phyloP scores from a whole-genome alignment of 2,329 filamentous ascomycete species.

The Colletotrichum aenigma region DNA sequence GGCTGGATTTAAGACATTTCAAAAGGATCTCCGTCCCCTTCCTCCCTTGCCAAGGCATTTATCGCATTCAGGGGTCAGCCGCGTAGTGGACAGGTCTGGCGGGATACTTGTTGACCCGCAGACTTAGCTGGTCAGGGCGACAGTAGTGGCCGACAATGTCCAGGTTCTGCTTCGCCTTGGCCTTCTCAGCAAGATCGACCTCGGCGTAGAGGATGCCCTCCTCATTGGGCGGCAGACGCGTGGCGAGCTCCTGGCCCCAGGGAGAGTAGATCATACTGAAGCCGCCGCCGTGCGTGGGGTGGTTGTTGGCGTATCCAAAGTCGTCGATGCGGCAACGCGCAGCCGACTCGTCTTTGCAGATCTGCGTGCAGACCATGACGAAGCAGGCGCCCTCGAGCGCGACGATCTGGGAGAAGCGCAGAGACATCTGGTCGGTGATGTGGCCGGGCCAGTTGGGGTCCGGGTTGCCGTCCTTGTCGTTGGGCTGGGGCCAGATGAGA shows the following conservation, averaged over 20 bases:
- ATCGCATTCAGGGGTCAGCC: not conserved
- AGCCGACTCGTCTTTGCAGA: constrained; percentile 42
- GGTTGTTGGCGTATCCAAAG: constrained; percentile 3
- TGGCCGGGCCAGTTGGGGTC: constrained; percentile 39
- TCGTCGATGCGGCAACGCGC: constrained; percentile 23
- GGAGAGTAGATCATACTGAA: constrained; percentile 36
- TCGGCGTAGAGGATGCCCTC: constrained; percentile 42
- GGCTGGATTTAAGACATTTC: not conserved
- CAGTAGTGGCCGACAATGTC: constrained; percentile 34
- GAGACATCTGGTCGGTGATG: constrained; percentile 36
- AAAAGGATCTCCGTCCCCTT: not conserved
- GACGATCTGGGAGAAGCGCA: constrained; percentile 42
- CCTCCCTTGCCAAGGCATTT: not conserved
- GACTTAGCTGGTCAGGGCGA: constrained; percentile 40
- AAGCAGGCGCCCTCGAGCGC: constrained; percentile 50
- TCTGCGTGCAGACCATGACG: constrained; percentile 42
- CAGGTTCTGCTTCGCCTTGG: constrained; percentile 12
- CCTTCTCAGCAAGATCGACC: constrained; percentile 32
- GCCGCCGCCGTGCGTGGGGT: constrained; percentile 25
- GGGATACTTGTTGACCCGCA: constrained; percentile 9
- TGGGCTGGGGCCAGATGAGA: constrained; percentile 27
- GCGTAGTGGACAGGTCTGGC: constrained; percentile 4
- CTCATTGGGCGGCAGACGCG: constrained; percentile 26
- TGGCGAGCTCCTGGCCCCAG: constrained; percentile 29
- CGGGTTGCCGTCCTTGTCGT: constrained; percentile 28